Evolutionary conservation across 2,329 filamentous ascomycete species (phyloP), one percentile per base, ranked within the genome.

Genomic region (Fusarium succisae): DNA sequence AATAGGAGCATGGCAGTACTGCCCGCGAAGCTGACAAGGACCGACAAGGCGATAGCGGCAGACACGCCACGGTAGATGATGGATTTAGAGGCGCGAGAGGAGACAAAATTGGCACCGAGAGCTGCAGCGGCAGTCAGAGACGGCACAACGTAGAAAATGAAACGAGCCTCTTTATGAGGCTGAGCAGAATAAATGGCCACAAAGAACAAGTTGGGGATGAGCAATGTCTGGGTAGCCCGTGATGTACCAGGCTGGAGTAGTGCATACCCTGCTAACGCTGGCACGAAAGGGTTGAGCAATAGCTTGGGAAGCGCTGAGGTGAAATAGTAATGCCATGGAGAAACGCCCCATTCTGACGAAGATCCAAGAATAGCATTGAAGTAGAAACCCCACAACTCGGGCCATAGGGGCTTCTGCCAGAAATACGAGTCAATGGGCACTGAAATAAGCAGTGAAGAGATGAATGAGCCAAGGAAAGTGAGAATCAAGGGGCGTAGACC

Each of bases 161-260:
- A 99, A 24, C 96, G 93, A 81, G 95, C 93, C 84, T 99, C 96
- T 81, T 99, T 99, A 85, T 99, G 96, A 1, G 96, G 95, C 70
- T 98, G 93, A 57, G 94, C 77, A 72, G 94, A 98, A 86, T 98
- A 98, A 48, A 97, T 82, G 9, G 88, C 88, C 26, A 97, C 87
- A 81, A 95, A 99, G 37, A 89, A 82, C 4, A 97, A 74, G 15
- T 89, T 88, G 0, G 96, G 95, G 6, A 92, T 76, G 8, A 93
- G 85, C 1, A 94, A 78, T 12, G 85, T 83, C 22, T 82, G 79
- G 1, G 86, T 85, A 10, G 83, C 81, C 8, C 80, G 81, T 14
- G 82, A 80, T 1, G 86, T 87, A 6, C 84, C 85, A 0, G 86
- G 84, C 12, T 86, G 84, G 17, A 80, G 79, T 14, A 91, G 83